Evolutionary conservation across 2,329 filamentous ascomycete species (phyloP).

Genomic region (Lasiodiplodia sp.): DNA sequence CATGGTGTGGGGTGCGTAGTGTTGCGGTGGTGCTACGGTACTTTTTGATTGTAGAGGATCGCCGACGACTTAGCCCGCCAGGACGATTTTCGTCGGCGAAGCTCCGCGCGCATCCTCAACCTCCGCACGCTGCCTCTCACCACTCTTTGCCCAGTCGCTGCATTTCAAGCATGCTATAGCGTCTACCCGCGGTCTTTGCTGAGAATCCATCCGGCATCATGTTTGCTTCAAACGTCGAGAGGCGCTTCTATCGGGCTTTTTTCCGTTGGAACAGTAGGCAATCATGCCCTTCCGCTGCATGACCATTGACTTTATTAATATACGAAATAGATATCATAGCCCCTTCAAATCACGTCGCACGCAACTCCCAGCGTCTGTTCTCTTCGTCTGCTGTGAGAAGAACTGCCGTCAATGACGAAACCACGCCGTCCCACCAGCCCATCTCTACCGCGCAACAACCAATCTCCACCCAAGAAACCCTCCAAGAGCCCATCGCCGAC

Average conservation of each 20-base stretch:
- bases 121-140: background rate
- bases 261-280: conserved; percentile 49
- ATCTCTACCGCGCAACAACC: background rate
- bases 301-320: background rate
- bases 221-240: conserved; percentile 31
- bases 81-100: conserved; percentile 30
- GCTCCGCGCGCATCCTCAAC: conserved; percentile 11
- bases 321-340: background rate
- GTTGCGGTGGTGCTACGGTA: conserved; percentile 25
- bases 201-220: background rate
- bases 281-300: background rate
- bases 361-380: background rate
- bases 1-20: conserved; percentile 36
- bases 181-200: too few relatives aligned
- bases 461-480: background rate
- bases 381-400: background rate
- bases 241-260: conserved; percentile 54
- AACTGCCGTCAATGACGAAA: background rate
- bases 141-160: background rate
- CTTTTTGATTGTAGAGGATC: conserved; percentile 7
- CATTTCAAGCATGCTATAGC: background rate
- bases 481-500: background rate
- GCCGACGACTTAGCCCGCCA: background rate
- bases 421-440: background rate
- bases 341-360: background rate